Evolutionary conservation across 202 grass and related monocot species (phyloP).

Genomic region (Zizania palustris): DNA sequence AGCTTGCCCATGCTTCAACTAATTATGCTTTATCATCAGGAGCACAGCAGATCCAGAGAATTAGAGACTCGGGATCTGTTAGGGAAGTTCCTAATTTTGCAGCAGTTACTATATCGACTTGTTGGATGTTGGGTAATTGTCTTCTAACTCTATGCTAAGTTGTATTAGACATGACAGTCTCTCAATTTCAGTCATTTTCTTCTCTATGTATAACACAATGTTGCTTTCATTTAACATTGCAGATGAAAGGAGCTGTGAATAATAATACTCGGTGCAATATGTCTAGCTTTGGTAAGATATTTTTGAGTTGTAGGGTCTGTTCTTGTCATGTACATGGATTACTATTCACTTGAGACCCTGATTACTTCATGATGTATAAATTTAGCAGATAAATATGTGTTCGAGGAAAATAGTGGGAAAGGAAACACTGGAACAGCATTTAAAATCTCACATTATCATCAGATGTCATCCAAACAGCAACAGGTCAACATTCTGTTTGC

Average conservation of each 20-base stretch:
- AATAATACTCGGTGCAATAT: slow-evolving; percentile 90
- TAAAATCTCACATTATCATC: slow-evolving; percentile 56
- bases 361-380: too few species aligned
- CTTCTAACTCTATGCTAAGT: slow-evolving; percentile 25
- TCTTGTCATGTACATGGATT: too few species aligned
- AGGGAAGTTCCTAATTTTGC: slow-evolving; percentile 89
- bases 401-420: slow-evolving; percentile 1
- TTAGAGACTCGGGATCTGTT: slow-evolving; percentile 78
- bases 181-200: slow-evolving; percentile 15
- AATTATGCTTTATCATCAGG: slow-evolving; percentile 53
- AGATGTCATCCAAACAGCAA: slow-evolving; percentile 63
- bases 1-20: slow-evolving; percentile 5
- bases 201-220: background rate
- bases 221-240: slow-evolving; percentile 22
- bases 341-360: too few species aligned
- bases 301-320: background rate
- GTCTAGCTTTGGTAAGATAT: slow-evolving; percentile 87
- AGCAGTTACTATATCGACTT: slow-evolving; percentile 96
- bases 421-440: background rate
- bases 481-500: slow-evolving; percentile 61
- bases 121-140: slow-evolving; percentile 80
- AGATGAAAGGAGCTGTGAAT: slow-evolving; percentile 90
- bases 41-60: slow-evolving; percentile 85
- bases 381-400: background rate
- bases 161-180: background rate